Conservation (phyloP, 768 basidiomycete genomes). For the Lepiota brunneoincarnata region DNA sequence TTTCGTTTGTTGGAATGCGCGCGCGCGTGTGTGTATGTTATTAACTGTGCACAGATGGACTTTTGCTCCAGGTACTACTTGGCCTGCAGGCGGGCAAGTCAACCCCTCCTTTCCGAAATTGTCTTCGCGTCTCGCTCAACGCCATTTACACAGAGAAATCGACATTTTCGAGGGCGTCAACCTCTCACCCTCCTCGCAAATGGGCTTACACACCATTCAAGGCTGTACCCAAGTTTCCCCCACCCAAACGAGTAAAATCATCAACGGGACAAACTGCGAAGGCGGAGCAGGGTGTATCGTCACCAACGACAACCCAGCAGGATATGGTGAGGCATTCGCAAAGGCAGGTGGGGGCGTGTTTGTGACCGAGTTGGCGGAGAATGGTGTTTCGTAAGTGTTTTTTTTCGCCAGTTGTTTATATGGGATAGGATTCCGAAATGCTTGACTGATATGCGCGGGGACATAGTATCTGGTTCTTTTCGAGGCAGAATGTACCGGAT, state of each 20-base stretch:
- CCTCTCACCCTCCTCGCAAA: slow-evolving; percentile 57
- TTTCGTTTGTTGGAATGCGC: not conserved
- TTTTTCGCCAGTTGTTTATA: not conserved
- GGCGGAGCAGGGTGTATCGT: slow-evolving; percentile 57
- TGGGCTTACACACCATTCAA: slow-evolving; percentile 66
- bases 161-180: slow-evolving; percentile 87
- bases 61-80: slow-evolving; percentile 40
- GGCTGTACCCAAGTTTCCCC: slow-evolving; percentile 54
- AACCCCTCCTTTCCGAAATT: not conserved
- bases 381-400: slow-evolving; percentile 57
- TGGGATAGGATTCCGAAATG: not conserved
- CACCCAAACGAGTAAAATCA: slow-evolving; percentile 46
- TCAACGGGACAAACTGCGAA: slow-evolving; percentile 60
- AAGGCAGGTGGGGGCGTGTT: slow-evolving; percentile 68
- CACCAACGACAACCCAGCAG: slow-evolving; percentile 46
- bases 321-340: slow-evolving; percentile 69
- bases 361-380: slow-evolving; percentile 67
- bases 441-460: not conserved
- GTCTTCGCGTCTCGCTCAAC: no score
- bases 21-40: not conserved
- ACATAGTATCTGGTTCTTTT: slow-evolving; percentile 16
- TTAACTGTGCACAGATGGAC: slow-evolving; percentile 32
- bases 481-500: slow-evolving; percentile 11
- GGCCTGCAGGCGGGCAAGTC: slow-evolving; percentile 59
- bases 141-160: slow-evolving; percentile 46